A percentile compares a stretch with the other conserved stretches of the same genome.
phyloP scores from a whole-genome alignment of 495 filamentous ascomycete species.

The Penicillium flavigenum region DNA sequence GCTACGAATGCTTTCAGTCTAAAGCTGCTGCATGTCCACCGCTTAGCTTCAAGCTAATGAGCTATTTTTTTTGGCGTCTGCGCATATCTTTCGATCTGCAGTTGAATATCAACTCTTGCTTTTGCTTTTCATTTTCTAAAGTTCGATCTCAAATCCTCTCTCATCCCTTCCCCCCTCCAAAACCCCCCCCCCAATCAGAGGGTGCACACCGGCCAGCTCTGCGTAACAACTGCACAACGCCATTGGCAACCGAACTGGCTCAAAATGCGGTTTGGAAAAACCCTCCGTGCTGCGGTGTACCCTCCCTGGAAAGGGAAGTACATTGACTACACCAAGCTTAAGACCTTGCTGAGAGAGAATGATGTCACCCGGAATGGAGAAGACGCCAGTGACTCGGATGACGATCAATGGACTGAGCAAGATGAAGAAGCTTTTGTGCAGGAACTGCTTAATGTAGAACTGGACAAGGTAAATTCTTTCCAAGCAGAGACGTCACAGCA shows the following conservation, averaged over 20 bases:
- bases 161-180: slow-evolving; percentile 2
- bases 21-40: slow-evolving; percentile 10
- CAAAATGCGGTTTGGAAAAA: slow-evolving; percentile 90
- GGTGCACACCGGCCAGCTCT: slow-evolving; percentile 4
- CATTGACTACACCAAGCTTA: slow-evolving; percentile 92
- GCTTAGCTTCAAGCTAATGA: slow-evolving; percentile 8
- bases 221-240: slow-evolving; percentile 9
- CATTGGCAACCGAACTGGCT: slow-evolving; percentile 11
- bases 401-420: slow-evolving; percentile 80
- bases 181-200: not conserved
- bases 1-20: slow-evolving; percentile 3
- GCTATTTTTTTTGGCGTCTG: slow-evolving; percentile 4
- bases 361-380: slow-evolving; percentile 45
- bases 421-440: slow-evolving; percentile 93
- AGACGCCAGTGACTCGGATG: slow-evolving; percentile 51
- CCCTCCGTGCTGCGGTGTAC: slow-evolving; percentile 75
- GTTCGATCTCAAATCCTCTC: not conserved
- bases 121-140: no score
- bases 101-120: not conserved
- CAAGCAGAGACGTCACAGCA: slow-evolving; percentile 71
- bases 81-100: not conserved
- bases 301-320: slow-evolving; percentile 89
- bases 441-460: slow-evolving; percentile 87
- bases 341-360: slow-evolving; percentile 76
- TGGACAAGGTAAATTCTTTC: slow-evolving; percentile 93